Evolutionary conservation across 139 green algal genomes (phyloP), one percentile per base, ranked within the genome.

Genomic region (Chlorella sp.): DNA sequence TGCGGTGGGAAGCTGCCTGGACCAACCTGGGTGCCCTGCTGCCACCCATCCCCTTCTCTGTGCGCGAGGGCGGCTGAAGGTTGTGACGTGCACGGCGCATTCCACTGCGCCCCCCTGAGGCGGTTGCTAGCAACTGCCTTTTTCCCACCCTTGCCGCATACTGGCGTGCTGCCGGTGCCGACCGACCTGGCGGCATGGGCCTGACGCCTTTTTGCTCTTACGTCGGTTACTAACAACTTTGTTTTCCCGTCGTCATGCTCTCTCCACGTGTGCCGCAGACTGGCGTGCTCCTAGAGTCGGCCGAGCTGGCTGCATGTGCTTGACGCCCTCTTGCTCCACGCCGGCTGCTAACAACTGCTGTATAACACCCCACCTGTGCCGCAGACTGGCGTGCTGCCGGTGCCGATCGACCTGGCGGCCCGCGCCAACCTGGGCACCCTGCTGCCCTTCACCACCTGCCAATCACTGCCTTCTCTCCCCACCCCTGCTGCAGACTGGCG

Each of bases 231-330:
- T n/a, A 39, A 34, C 94, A 97, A 93, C 68, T 97, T 42, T 95
- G 89, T 19, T 99, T 99, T 92, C 97, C 97, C 48, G 98, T 99
- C 91, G n/a, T 94, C 90, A 76, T 99, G 97, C n/a, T 71, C 21
- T 30, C 28, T 30, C 16, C 75, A 21, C 19, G 11, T 16, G 4
- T 81, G 36, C 48, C 53, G 68, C 81, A 88, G 84, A 3, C 71
- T 14, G 91, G 85, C 16, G 3, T 73, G 12, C 86, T 96, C 68
- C 89, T 80, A 14, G 39, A 87, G 12, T 42, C 42, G 4, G 81
- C 66, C 0, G 26, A 21, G 5, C 24, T 85, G 22, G 78, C 84
- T 9, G 90, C 96, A 12, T 95, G 91, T 88, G 79, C 93, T 66
- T 42, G 90, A 69, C 0, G 95, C 95, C 0, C 94, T 99, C 89